These are phyloP conservation scores for Aspergillus panamensis DNA, from an alignment of 495 filamentous ascomycete species.

Conservation along the genomic window DNA sequence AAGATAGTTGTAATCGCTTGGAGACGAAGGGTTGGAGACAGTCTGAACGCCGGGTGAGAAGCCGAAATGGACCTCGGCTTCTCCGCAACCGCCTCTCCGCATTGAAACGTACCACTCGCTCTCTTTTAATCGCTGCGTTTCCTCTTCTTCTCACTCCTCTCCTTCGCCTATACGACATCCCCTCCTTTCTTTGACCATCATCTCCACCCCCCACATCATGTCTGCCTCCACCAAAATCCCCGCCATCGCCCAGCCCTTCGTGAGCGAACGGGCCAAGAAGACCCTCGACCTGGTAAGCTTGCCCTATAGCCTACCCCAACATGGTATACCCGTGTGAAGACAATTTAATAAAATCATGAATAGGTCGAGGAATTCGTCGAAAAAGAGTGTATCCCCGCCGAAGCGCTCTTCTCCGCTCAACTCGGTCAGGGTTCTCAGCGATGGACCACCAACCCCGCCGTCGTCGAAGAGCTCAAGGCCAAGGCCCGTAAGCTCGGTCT, in stretches of 20 bases:
- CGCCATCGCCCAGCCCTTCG: conserved; percentile 59
- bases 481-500: conserved; percentile 81
- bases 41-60: not conserved
- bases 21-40: not conserved
- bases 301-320: not conserved
- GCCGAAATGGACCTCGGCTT: conserved; percentile 21
- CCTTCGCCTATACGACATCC: conserved; percentile 3
- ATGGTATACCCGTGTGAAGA: not conserved
- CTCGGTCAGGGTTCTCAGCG: conserved; percentile 69
- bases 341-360: not conserved
- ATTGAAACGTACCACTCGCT: conserved; percentile 5
- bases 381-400: conserved; percentile 88
- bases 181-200: not conserved
- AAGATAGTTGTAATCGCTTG: no score
- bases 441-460: conserved; percentile 71
- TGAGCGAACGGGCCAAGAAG: conserved; percentile 79
- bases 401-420: conserved; percentile 72
- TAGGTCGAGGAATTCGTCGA: conserved; percentile 94
- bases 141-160: conserved; percentile 21
- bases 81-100: conserved; percentile 22
- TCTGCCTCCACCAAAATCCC: conserved; percentile 61
- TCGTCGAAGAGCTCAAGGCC: conserved; percentile 85
- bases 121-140: conserved; percentile 6
- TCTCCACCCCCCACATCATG: conserved; percentile 30
- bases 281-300: conserved; percentile 59